phyloP scores from a whole-genome alignment of 2,329 filamentous ascomycete species.

The Zymoseptoria pseudotritici region DNA sequence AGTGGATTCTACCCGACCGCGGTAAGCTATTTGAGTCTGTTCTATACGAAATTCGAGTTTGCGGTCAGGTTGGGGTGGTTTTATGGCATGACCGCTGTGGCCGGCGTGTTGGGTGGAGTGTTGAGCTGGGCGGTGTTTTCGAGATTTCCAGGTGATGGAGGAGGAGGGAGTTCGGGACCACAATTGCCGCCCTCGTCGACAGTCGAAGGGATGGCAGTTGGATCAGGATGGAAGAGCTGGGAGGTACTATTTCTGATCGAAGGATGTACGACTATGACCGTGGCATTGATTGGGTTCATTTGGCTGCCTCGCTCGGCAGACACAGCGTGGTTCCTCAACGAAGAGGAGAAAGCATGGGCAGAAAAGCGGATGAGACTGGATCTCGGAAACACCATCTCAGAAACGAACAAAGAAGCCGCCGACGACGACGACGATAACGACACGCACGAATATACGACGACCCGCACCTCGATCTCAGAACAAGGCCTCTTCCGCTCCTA shows the following conservation, averaged over 20 bases:
- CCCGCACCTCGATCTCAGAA: neutral
- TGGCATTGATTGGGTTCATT: slow-evolving; percentile 42
- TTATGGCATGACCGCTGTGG: slow-evolving; percentile 51
- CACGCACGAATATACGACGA: neutral
- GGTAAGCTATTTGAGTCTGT: slow-evolving; percentile 51
- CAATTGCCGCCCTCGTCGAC: slow-evolving; percentile 8
- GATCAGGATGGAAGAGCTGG: slow-evolving; percentile 39
- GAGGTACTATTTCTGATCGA: slow-evolving; percentile 46
- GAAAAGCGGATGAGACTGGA: slow-evolving; percentile 37
- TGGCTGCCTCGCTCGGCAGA: slow-evolving; percentile 44
- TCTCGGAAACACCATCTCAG: slow-evolving; percentile 1
- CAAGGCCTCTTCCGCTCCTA: slow-evolving; percentile 5
- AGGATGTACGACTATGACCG: slow-evolving; percentile 39
- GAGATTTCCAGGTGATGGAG: slow-evolving; percentile 26
- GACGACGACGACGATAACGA: slow-evolving; percentile 6
- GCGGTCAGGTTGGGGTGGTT: slow-evolving; percentile 48
- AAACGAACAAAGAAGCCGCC: slow-evolving; percentile 5
- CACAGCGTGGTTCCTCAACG: slow-evolving; percentile 47
- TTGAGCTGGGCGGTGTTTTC: slow-evolving; percentile 46
- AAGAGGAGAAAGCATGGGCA: slow-evolving; percentile 40
- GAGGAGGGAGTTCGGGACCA: slow-evolving; percentile 1
- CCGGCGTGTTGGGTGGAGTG: slow-evolving; percentile 50
- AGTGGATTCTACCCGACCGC: slow-evolving; percentile 54
- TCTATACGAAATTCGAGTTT: slow-evolving; percentile 53
- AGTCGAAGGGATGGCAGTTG: neutral